Evolutionary conservation across 2,329 filamentous ascomycete genomes (phyloP), one percentile per base, ranked within the genome.

Genomic region (Drechslerella dactyloides): DNA sequence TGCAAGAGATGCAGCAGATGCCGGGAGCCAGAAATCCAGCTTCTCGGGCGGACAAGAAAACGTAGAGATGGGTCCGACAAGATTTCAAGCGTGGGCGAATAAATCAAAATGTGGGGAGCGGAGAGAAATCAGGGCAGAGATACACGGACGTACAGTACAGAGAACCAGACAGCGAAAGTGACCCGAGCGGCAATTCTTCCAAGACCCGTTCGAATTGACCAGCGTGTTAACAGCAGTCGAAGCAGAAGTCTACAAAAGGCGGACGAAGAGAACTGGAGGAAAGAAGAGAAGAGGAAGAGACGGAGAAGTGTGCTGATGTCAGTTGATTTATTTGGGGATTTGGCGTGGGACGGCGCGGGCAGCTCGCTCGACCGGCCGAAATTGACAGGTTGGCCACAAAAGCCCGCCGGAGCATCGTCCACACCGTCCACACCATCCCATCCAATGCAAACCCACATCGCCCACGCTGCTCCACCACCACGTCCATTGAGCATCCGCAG

Each of bases 331-430:
- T 60, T 30, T 51, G 59, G 56, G n/a, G 46, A 56, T 44, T 46
- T 37, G 37, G 35, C 40, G 50, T 2, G 50, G 23, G 11, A 10
- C 17, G 50, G 2, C 24, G 13, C 17, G 13, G 19, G 44, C 44
- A 19, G n/a, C 21, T 44, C 42, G 66, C 59, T 64, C 59, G 59
- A 59, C 53, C 63, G 66, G 66, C 24, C 52, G 44, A 65, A 65
- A 56, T 59, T 70, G 66, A 64, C 57, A 65, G 59, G 58, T 63
- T 64, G 59, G 68, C 60, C 59, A 60, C 30, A 72, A 72, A 44
- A 40, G 37, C 44, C 44, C 2, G 19, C 15, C 21, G 50, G 23
- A 42, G 46, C 4, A 21, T 52, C 17, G 30, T 55, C 44, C 48
- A 56, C 46, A 59, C 62, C 54, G 15, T 23, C 42, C 33, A 13